These are phyloP conservation scores for Tuctoria greenei DNA, from an alignment of 176 grass and related monocot genomes.

Conservation along the genomic window DNA sequence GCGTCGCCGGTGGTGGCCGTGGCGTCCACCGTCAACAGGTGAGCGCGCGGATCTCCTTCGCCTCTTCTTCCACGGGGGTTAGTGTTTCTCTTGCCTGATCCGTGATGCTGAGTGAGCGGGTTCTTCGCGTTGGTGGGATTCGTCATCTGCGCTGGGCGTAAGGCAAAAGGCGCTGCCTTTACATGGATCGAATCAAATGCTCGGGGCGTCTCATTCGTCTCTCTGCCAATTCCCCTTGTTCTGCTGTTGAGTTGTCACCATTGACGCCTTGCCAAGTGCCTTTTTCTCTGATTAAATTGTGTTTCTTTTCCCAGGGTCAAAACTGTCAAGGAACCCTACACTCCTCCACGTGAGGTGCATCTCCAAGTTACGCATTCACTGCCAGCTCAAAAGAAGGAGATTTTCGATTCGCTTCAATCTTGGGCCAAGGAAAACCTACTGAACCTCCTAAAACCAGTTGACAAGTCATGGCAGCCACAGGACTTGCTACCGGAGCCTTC, in stretches of 20 bases:
- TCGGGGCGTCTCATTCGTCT: neutral
- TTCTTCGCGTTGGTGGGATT: slow-evolving; percentile 7
- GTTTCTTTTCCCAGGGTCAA: slow-evolving; percentile 43
- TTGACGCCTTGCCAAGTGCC: neutral
- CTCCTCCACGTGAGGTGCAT: slow-evolving; percentile 56
- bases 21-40: slow-evolving; percentile 59
- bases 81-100: neutral
- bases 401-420: slow-evolving; percentile 60
- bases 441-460: slow-evolving; percentile 65
- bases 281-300: slow-evolving; percentile 26
- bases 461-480: slow-evolving; percentile 73
- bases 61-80: neutral
- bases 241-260: slow-evolving; percentile 2
- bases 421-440: slow-evolving; percentile 61
- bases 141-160: slow-evolving; percentile 23
- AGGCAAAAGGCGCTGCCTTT: neutral
- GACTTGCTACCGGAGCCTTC: slow-evolving; percentile 67
- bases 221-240: neutral
- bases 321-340: slow-evolving; percentile 53
- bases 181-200: slow-evolving; percentile 26
- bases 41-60: slow-evolving; percentile 34
- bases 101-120: neutral
- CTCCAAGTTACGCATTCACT: slow-evolving; percentile 63
- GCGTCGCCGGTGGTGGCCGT: slow-evolving; percentile 45
- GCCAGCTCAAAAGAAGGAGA: slow-evolving; percentile 50